Evolutionary conservation across 148 eudicot genomes (phyloP).

Genomic region (Rhododendron griersonianum): DNA sequence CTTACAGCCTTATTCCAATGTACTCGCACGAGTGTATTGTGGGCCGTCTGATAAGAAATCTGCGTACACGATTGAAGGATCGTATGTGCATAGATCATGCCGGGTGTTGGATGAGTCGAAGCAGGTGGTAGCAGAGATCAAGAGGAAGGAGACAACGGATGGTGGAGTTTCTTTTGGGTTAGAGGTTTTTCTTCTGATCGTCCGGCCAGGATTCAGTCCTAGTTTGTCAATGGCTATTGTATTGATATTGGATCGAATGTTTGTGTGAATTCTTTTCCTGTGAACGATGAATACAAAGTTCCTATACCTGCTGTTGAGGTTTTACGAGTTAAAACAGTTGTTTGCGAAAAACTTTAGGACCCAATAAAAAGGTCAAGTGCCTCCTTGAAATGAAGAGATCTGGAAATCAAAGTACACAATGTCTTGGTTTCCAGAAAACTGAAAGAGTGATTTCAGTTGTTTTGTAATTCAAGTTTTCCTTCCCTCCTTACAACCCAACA

Average conservation of each 20-base stretch:
- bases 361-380: background rate
- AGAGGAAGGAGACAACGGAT: constrained; percentile 50
- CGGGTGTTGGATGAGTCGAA: constrained; percentile 49
- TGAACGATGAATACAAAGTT: background rate
- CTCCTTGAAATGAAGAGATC: background rate
- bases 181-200: constrained; percentile 69
- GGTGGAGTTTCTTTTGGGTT: constrained; percentile 59
- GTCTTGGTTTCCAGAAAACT: background rate
- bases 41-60: constrained; percentile 25
- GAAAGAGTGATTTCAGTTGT: background rate
- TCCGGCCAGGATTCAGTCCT: constrained; percentile 48
- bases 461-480: background rate
- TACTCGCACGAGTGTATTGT: constrained; percentile 45
- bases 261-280: too few relatives aligned
- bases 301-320: background rate
- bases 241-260: constrained; percentile 69
- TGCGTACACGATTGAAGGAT: constrained; percentile 60
- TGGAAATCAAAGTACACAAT: background rate
- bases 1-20: constrained; percentile 24
- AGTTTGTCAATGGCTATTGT: constrained; percentile 67
- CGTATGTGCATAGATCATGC: constrained; percentile 54
- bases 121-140: constrained; percentile 65
- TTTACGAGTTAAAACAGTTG: background rate
- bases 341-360: background rate
- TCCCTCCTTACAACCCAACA: background rate